These are phyloP conservation scores for Verticillium klebahnii DNA, from an alignment of 2,329 filamentous ascomycete species.

Conservation along the genomic window DNA sequence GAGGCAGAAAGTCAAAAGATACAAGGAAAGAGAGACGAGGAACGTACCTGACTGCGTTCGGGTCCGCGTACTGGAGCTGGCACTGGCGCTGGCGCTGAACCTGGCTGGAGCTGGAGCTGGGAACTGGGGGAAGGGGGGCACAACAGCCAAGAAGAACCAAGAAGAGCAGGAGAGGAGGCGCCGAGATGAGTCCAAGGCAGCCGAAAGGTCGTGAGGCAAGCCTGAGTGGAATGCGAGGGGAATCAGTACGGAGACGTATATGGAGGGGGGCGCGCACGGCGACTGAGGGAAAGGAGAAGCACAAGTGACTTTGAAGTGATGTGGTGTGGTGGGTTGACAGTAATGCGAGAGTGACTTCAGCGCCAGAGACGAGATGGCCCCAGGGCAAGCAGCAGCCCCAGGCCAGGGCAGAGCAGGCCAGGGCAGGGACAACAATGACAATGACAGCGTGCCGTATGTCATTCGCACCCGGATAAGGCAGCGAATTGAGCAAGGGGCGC, in stretches of 20 bases:
- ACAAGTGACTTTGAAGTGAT: background rate
- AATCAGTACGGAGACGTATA: background rate
- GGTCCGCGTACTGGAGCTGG: background rate
- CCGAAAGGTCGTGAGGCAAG: background rate
- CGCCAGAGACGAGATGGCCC: background rate
- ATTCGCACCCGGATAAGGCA: background rate
- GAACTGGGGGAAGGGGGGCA: background rate
- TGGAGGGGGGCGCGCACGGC: background rate
- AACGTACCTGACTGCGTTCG: background rate
- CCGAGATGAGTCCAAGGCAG: background rate
- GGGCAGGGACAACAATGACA: background rate
- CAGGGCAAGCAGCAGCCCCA: background rate
- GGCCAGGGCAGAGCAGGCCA: background rate
- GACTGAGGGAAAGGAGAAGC: background rate
- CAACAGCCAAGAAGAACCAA: background rate
- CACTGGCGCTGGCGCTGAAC: background rate
- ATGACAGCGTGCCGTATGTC: background rate
- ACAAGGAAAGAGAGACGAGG: background rate
- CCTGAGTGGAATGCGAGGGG: background rate
- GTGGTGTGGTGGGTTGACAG: too few relatives aligned
- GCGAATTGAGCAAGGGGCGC: background rate
- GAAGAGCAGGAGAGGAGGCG: background rate
- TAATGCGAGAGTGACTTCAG: too few relatives aligned
- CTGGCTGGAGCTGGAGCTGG: background rate
- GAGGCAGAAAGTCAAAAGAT: conserved; percentile 1